A percentile compares a stretch with the other conserved stretches of the same genome.
phyloP scores from a whole-genome alignment of 176 grass and related monocot species.

The Alopecurus myosuroides region DNA sequence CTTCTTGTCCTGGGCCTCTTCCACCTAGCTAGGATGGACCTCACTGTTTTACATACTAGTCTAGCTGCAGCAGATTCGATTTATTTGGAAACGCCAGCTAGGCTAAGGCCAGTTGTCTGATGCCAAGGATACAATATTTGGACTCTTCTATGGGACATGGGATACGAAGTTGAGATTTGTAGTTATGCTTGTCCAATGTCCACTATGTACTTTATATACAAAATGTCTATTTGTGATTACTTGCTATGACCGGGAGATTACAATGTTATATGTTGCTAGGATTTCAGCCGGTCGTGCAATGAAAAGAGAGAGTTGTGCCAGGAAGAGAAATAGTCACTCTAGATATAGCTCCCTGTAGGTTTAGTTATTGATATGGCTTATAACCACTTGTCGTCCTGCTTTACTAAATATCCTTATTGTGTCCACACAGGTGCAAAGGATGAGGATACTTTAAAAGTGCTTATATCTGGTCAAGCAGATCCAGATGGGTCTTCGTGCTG shows the following conservation, averaged over 20 bases:
- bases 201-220: background rate
- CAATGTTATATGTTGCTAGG: conserved; percentile 40
- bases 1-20: no score
- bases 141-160: background rate
- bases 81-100: no score
- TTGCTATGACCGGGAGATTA: background rate
- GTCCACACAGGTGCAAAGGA: conserved; percentile 61
- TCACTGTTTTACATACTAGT: no score
- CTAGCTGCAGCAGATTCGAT: no score
- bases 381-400: background rate
- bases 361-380: background rate
- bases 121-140: background rate
- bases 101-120: background rate
- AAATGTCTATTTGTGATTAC: conserved; percentile 8
- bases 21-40: no score
- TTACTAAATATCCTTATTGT: background rate
- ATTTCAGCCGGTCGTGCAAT: conserved; percentile 80
- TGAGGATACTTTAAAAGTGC: conserved; percentile 66
- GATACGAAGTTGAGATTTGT: background rate
- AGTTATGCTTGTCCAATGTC: background rate
- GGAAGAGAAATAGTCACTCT: conserved; percentile 58
- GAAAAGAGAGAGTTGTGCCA: conserved; percentile 69
- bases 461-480: conserved; percentile 80
- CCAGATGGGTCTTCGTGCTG: conserved; percentile 62
- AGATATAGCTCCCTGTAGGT: conserved; percentile 75